A percentile compares a stretch with the other conserved stretches of the same genome.
These are phyloP conservation scores for Spergularia azorica DNA, from an alignment of 179 eudicot species.

Conservation along the genomic window DNA sequence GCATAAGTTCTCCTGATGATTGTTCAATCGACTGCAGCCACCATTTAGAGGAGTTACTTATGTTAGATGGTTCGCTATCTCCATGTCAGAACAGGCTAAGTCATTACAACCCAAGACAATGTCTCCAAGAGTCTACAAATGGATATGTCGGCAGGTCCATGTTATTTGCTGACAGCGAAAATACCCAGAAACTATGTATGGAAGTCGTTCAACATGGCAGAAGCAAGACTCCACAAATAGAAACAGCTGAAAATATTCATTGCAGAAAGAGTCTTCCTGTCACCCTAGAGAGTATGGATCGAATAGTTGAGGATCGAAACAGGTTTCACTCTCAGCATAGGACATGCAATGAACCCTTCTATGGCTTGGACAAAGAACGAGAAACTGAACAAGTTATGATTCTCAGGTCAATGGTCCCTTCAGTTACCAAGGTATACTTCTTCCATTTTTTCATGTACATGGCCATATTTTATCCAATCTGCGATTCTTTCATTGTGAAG, in stretches of 20 bases:
- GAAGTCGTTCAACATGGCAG: too few relatives aligned
- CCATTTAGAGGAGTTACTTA: slow-evolving; percentile 39
- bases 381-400: slow-evolving; percentile 46
- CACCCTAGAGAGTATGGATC: background rate
- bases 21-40: slow-evolving; percentile 46
- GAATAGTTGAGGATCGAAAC: slow-evolving; percentile 38
- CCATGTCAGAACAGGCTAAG: too few relatives aligned
- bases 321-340: slow-evolving; percentile 41
- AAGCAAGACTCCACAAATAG: too few relatives aligned
- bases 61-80: too few relatives aligned
- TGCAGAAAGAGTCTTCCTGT: too few relatives aligned
- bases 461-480: background rate
- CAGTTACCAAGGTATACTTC: slow-evolving; percentile 55
- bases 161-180: too few relatives aligned
- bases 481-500: too few relatives aligned
- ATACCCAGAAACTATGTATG: too few relatives aligned
- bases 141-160: too few relatives aligned
- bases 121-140: background rate
- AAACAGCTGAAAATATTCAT: too few relatives aligned
- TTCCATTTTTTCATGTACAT: background rate
- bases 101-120: background rate
- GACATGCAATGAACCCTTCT: slow-evolving; percentile 7
- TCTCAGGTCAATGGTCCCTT: slow-evolving; percentile 62
- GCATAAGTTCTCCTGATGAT: slow-evolving; percentile 41
- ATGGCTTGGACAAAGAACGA: slow-evolving; percentile 29